Evolutionary conservation across 2,329 filamentous ascomycete genomes (phyloP).

Genomic region (Fusarium sp.): DNA sequence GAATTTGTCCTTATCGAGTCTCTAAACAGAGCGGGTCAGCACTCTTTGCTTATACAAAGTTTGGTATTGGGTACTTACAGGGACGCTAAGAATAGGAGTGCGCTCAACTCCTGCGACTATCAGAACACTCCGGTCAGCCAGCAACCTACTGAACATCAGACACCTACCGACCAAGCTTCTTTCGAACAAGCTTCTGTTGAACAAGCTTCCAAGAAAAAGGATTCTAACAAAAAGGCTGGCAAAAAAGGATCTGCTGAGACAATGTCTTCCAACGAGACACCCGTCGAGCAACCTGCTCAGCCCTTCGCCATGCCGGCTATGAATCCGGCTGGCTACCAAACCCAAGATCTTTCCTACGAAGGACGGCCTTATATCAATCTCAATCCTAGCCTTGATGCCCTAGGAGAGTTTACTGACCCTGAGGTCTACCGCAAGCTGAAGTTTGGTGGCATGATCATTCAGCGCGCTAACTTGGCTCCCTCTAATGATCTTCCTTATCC

Average conservation of each 20-base stretch:
- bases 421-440: neutral
- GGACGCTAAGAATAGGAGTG: neutral
- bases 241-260: neutral
- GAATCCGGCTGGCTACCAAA: neutral
- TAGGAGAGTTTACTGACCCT: neutral
- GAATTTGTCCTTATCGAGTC: neutral
- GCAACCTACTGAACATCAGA: neutral
- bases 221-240: neutral
- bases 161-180: neutral
- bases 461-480: neutral
- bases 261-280: neutral
- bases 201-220: neutral
- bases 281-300: neutral
- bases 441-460: neutral
- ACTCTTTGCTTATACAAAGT: neutral
- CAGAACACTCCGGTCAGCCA: neutral
- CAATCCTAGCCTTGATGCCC: neutral
- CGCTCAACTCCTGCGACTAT: neutral
- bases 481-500: neutral
- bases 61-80: neutral
- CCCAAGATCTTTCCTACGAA: neutral
- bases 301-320: neutral
- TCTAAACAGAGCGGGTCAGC: neutral
- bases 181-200: neutral
- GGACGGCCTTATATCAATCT: neutral